A percentile compares a stretch with the other conserved stretches of the same genome.
Evolutionary conservation across 1,139 yeast genomes (phyloP).

Genomic region (Scheffersomyces lignicola): DNA sequence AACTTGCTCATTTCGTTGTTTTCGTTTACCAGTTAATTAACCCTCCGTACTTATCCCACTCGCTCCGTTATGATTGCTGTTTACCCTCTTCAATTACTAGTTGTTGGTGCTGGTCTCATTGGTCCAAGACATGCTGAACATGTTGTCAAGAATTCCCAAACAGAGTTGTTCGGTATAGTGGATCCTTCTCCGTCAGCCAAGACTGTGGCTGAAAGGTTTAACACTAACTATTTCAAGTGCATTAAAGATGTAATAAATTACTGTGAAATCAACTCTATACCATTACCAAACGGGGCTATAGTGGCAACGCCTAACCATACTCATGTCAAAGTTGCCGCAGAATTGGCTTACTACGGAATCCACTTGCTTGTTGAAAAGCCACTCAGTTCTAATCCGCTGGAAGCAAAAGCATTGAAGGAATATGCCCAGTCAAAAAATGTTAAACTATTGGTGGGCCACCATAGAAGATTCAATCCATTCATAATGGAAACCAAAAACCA

Average conservation of each 20-base stretch:
- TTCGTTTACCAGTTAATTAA: too few species aligned
- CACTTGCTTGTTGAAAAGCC: constrained; percentile 42
- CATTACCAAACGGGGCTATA: constrained; percentile 37
- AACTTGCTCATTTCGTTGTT: too few species aligned
- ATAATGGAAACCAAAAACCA: constrained; percentile 35
- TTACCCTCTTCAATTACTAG: constrained; percentile 19
- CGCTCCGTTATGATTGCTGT: constrained; percentile 18
- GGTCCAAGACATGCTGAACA: constrained; percentile 46
- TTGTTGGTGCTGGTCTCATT: constrained; percentile 42
- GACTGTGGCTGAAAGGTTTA: constrained; percentile 24
- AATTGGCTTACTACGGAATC: constrained; percentile 34
- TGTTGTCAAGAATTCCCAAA: constrained; percentile 21
- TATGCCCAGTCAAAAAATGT: constrained; percentile 22
- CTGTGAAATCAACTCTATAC: constrained; percentile 22
- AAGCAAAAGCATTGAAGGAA: constrained; percentile 31
- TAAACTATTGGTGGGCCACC: constrained; percentile 39
- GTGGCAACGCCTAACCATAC: constrained; percentile 44
- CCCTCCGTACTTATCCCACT: too few species aligned
- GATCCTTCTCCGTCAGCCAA: constrained; percentile 31
- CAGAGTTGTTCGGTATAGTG: constrained; percentile 34
- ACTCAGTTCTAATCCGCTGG: constrained; percentile 29
- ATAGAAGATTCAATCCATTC: constrained; percentile 38
- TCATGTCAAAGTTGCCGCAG: constrained; percentile 32
- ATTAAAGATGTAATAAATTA: constrained; percentile 27
- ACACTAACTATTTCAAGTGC: constrained; percentile 26